Base-by-base conservation (phyloP, 78 protist species). In the Emiliania huxleyi region DNA sequence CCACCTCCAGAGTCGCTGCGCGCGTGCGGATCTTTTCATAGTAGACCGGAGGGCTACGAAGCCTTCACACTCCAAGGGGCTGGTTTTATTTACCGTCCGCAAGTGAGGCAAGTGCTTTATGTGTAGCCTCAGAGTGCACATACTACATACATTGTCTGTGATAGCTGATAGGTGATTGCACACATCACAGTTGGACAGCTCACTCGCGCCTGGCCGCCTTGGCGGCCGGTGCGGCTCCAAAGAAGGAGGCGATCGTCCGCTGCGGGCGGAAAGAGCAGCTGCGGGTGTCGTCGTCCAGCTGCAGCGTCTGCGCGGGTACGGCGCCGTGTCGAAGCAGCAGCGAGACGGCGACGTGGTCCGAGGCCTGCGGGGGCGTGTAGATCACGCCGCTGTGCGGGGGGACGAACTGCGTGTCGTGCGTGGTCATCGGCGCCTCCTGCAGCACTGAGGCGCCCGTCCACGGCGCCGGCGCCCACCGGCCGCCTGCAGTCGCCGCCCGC, bases 381-480 rank as follows among this genome's bases (percentile, higher is more conserved):
- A 87, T 25, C 19, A 87, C 43, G 35, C 91, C 91, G 69, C 56
- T 87, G 62, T 87, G 91, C 2, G 91, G 62, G 26, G 77, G 91
- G 43, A 12, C 43, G 19, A 87, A 87, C 38, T 87, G 91, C 56
- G 62, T 23, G 62, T 87, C 91, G 91, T 87, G 69, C 15, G 56
- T 35, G 15, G 49, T 40, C 62, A 26, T 4, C 43, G 37, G 91
- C 43, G 62, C 69, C 48, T 37, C 91, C 22, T 87, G 49, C 44
- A 52, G 22, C 26, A 5, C 38, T 11, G 22, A 15, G 35, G 43
- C 6, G 6, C 91, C 91, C 33, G 6, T 2, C 22, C 19, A 43
- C 3, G 91, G 91, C 22, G 91, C 91, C 25, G 69, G 33, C n/a
- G 6, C 18, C 91, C 91, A 87, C 19, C 91, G 91, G 56, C 91